Conservation (phyloP, 2,329 filamentous ascomycete genomes). For the Paecilomyces formosus region DNA sequence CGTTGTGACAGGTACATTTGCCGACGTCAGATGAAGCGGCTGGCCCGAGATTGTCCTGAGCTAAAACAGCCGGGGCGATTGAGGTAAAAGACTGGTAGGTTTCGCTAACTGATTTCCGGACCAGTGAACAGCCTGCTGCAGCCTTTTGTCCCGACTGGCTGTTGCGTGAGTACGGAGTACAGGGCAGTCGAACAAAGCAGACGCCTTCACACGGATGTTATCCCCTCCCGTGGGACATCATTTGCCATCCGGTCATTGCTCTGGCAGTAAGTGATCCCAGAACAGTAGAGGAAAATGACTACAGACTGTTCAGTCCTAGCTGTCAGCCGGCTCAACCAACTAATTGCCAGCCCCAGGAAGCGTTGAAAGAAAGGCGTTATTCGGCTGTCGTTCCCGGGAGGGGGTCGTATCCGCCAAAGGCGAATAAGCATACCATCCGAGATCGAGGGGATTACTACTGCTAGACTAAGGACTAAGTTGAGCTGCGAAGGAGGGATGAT, state of each 20-base stretch:
- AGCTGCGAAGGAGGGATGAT: background rate
- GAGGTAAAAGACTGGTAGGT: background rate
- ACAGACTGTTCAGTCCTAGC: background rate
- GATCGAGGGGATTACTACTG: background rate
- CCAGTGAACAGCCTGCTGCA: background rate
- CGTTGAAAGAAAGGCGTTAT: background rate
- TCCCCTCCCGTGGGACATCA: background rate
- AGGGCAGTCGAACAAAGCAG: background rate
- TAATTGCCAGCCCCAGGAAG: background rate
- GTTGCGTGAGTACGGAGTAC: background rate
- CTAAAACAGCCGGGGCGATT: background rate
- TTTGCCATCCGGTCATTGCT: background rate
- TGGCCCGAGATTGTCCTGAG: background rate
- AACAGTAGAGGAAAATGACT: background rate
- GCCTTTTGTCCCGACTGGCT: background rate
- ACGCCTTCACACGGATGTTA: background rate
- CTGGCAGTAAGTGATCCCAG: background rate
- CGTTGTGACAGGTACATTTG: background rate
- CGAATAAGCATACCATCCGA: background rate
- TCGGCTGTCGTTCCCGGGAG: background rate
- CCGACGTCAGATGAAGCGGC: background rate
- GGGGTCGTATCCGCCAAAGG: background rate
- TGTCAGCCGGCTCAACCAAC: background rate
- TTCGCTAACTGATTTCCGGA: background rate
- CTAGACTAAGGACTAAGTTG: too few species aligned